phyloP scores from a whole-genome alignment of 2,329 filamentous ascomycete genomes.

The Apiospora kogelbergensis region DNA sequence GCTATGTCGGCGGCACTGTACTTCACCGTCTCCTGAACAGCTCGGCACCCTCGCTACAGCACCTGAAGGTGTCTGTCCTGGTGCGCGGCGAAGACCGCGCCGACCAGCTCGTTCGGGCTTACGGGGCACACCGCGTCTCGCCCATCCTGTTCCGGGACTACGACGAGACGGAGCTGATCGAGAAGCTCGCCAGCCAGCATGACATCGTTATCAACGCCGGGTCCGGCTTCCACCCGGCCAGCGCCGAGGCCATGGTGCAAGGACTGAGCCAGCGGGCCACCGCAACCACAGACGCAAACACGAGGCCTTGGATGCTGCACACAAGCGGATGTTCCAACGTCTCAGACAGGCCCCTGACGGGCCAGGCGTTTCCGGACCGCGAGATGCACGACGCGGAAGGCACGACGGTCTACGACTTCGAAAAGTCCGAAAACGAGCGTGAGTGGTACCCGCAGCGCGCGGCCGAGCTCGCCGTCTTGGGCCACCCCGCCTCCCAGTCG shows the following conservation, averaged over 20 bases:
- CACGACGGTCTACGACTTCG: slow-evolving; percentile 16
- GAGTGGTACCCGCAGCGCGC: slow-evolving; percentile 21
- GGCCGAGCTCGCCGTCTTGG: slow-evolving; percentile 18
- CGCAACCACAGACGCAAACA: slow-evolving; percentile 12
- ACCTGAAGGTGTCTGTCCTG: slow-evolving; percentile 4
- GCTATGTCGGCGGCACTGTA: slow-evolving; percentile 21
- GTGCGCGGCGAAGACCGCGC: slow-evolving; percentile 15
- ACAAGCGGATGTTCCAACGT: slow-evolving; percentile 20
- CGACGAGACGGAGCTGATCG: slow-evolving; percentile 15
- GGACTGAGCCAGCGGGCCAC: slow-evolving; percentile 30
- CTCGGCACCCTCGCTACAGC: background rate
- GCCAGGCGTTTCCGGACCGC: slow-evolving; percentile 11
- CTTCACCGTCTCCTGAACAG: slow-evolving; percentile 17
- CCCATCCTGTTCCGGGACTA: slow-evolving; percentile 12
- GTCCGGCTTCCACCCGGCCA: slow-evolving; percentile 30
- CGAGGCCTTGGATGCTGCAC: slow-evolving; percentile 19
- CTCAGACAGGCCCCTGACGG: slow-evolving; percentile 19
- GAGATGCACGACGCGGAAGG: slow-evolving; percentile 16
- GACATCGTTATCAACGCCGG: slow-evolving; percentile 38
- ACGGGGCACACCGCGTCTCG: slow-evolving; percentile 14
- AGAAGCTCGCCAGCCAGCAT: slow-evolving; percentile 15
- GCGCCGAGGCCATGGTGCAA: slow-evolving; percentile 32
- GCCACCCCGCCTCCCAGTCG: background rate
- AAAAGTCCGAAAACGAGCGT: slow-evolving; percentile 14
- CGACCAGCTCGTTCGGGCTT: slow-evolving; percentile 7